Evolutionary conservation across 805 yeast genomes (phyloP).

Genomic region (Candida insectorum): DNA sequence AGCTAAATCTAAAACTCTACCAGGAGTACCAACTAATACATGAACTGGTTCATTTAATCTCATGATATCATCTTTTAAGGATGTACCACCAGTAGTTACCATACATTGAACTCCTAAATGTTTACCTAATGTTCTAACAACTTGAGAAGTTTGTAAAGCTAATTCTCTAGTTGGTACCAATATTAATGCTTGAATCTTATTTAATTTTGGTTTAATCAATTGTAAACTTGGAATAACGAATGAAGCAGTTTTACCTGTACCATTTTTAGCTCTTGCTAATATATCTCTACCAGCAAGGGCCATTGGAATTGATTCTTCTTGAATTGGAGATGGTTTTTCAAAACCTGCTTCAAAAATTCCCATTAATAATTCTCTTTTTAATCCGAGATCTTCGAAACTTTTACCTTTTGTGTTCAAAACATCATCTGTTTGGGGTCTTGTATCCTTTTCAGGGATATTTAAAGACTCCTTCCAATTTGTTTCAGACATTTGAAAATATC

Average conservation of each 20-base stretch:
- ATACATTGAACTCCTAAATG: slow-evolving; percentile 89
- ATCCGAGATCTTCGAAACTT: slow-evolving; percentile 85
- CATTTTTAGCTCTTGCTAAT: slow-evolving; percentile 96
- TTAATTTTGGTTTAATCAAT: slow-evolving; percentile 76
- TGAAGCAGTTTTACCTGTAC: slow-evolving; percentile 98
- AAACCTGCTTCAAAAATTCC: slow-evolving; percentile 99
- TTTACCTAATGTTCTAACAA: slow-evolving; percentile 91
- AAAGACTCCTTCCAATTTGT: slow-evolving; percentile 65
- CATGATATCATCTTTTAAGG: slow-evolving; percentile 87
- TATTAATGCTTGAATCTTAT: slow-evolving; percentile 86
- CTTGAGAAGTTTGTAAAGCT: slow-evolving; percentile 96
- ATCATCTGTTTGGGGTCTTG: slow-evolving; percentile 97
- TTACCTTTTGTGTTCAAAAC: slow-evolving; percentile 88
- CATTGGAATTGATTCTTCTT: slow-evolving; percentile 94
- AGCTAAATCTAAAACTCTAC: slow-evolving; percentile 93
- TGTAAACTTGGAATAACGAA: slow-evolving; percentile 92
- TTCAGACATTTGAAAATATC: too few species aligned
- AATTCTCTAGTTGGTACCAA: slow-evolving; percentile 97
- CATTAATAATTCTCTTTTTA: slow-evolving; percentile 92
- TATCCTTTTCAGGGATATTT: slow-evolving; percentile 77
- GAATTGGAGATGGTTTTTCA: slow-evolving; percentile 97
- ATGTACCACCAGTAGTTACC: slow-evolving; percentile 99
- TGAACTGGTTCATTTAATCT: slow-evolving; percentile 93
- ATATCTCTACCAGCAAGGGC: slow-evolving; percentile 95
- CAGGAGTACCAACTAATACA: slow-evolving; percentile 95